These are phyloP conservation scores for Sporothrix protearum DNA, from an alignment of 2,329 filamentous ascomycete genomes.

Conservation along the genomic window DNA sequence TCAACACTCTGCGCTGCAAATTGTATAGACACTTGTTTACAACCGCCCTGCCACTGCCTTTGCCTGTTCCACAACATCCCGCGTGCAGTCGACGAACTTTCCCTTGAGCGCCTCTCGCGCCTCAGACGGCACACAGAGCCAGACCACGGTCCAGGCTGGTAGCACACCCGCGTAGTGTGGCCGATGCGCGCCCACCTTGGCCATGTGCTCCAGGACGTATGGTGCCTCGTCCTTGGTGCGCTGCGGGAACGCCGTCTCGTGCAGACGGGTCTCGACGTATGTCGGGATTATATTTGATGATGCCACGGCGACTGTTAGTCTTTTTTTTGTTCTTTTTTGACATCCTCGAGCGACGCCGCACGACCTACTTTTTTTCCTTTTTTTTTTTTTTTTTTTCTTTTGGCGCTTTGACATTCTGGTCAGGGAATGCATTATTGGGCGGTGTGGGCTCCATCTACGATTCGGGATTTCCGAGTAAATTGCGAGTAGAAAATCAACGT, in stretches of 20 bases:
- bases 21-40: not conserved
- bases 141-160: not conserved
- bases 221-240: not conserved
- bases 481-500: not conserved
- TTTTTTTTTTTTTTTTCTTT: no score
- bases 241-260: not conserved
- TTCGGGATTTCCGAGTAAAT: not conserved
- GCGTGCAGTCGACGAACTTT: not conserved
- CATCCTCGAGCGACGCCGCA: not conserved
- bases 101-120: not conserved
- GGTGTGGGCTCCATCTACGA: not conserved
- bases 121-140: not conserved
- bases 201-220: not conserved
- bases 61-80: not conserved
- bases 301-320: not conserved
- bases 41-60: not conserved
- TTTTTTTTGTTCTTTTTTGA: not conserved
- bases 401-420: not conserved
- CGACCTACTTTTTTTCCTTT: not conserved
- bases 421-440: not conserved
- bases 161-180: not conserved
- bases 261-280: not conserved
- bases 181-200: not conserved
- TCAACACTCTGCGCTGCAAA: not conserved
- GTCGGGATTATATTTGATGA: not conserved